Evolutionary conservation across 2,329 filamentous ascomycete genomes (phyloP), one percentile per base, ranked within the genome.

Genomic region (Aspergillus ibericus): DNA sequence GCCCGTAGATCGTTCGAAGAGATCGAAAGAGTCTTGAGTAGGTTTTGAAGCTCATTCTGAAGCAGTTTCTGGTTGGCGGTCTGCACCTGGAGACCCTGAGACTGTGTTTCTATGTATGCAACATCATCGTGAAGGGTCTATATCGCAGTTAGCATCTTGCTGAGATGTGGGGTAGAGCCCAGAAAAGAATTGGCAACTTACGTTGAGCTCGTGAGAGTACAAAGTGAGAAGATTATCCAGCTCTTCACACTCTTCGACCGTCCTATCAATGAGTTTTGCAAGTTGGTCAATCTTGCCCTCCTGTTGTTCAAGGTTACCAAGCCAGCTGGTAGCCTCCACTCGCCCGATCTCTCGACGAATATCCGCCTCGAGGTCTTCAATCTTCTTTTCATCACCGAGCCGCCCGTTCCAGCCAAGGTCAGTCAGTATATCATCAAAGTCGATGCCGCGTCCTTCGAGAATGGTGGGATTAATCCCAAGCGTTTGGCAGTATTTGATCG

Each of bases 241-340:
- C 77, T 98, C 93, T 68, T 99, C 96, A 69, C 95, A 98, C 77
- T 99, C 95, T 18, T 88, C 85, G 68, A 99, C 92, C n/a, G 92
- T 90, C 63, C 88, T 83, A 71, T 99, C 93, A 55, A 99, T 88
- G 55, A 96, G 87, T 58, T 81, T 85, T 68, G 93, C 92, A 66
- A 99, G 91, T 25, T 90, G 89, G 58, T 92, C 88, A 1, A 97
- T 90, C 58, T 93, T 86, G 61, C 95, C 92, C 71, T 98, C 93
- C 68, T 96, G 92, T 65, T 95, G 90, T 65, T 93, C 85, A 55
- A 86, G 78, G 60, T 93, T 88, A 52, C 89, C 88, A 49, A 98
- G 82, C 93, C 93, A 98, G 60, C 91, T 93, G 56, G 92, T 93
- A 51, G 93, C 93, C 77, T 97, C 93, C 2, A 93, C 90, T 65